These are phyloP conservation scores for Penicillium sp. DNA, from an alignment of 2,329 filamentous ascomycete genomes.

Conservation along the genomic window DNA sequence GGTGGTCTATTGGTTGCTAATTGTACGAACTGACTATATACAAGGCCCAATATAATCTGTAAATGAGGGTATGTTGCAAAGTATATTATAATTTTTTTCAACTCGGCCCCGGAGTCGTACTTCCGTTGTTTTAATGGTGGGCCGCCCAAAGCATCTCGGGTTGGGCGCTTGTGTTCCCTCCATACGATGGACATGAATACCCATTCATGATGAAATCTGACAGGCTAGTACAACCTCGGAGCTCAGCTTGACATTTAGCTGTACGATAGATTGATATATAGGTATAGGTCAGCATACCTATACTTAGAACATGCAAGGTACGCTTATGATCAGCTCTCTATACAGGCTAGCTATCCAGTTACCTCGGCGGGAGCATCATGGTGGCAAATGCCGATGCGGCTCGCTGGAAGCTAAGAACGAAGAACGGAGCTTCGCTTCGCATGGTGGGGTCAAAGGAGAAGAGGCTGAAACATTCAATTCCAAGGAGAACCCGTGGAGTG, in stretches of 20 bases:
- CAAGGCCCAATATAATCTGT: neutral
- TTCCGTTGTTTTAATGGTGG: neutral
- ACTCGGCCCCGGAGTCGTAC: neutral
- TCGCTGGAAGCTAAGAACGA: neutral
- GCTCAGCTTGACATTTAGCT: neutral
- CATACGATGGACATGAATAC: neutral
- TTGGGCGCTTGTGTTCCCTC: slow-evolving; percentile 5
- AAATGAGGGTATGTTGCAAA: neutral
- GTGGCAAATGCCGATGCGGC: slow-evolving; percentile 6
- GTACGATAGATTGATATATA: neutral
- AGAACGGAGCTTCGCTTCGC: slow-evolving; percentile 1
- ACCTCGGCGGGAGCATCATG: neutral
- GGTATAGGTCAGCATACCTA: neutral
- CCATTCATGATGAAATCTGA: neutral
- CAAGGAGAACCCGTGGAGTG: neutral
- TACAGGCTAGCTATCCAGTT: neutral
- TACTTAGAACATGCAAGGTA: slow-evolving; percentile 6
- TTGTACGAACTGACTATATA: neutral
- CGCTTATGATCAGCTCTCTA: slow-evolving; percentile 3
- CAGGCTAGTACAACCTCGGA: neutral
- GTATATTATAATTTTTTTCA: neutral
- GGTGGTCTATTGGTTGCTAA: neutral
- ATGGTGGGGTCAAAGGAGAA: neutral
- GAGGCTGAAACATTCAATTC: slow-evolving; percentile 5
- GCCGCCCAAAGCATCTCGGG: slow-evolving; percentile 1